Evolutionary conservation across 192 early-diverging fungal genomes (phyloP), one percentile per base, ranked within the genome.

Genomic region (Coemansia sp.): DNA sequence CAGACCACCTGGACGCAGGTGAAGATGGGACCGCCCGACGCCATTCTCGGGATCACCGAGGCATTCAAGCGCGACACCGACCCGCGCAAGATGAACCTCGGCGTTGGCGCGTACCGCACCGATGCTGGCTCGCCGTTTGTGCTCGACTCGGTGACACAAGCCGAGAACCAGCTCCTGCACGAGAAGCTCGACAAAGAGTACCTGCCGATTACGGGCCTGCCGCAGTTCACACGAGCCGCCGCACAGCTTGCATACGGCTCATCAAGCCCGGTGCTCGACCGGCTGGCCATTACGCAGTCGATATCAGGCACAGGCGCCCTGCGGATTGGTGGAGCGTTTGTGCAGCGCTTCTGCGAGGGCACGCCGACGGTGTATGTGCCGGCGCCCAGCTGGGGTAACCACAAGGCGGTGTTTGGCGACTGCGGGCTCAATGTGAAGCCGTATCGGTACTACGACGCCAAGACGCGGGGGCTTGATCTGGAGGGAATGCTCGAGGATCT

Each of bases 221-320:
- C 92, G 20, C 74, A 80, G 44, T 99, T 96, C 84, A 92, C 87
- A 62, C 76, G 85, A 71, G 89, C 88, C 23, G 92, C 95, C 20
- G 87, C 87, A 61, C 65, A 88, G 59, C 87, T 98, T 36, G 93
- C 94, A 20, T 95, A 94, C 66, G 94, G 94, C 73, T 81, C 82
- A 3, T 84, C 91, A 62, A 88, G 86, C 34, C 57, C 83, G 31
- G 83, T 87, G 3, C 74, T 97, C 54, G 87, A 83, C 42, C 85
- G 84, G 82, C 57, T 97, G 60, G 90, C 90, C 26, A 87, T 91
- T 36, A 88, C 92, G 49, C 97, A 99, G 85, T 91, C 96, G 48
- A 91, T 99, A 65, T 98, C 97, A 5, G 97, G 97, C 40, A 99
- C 97, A 20, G 97, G 97, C 60, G 97, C 96, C 19, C 85, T 98